phyloP scores from a whole-genome alignment of 257 asterid genomes.

The Osmanthus fragrans region DNA sequence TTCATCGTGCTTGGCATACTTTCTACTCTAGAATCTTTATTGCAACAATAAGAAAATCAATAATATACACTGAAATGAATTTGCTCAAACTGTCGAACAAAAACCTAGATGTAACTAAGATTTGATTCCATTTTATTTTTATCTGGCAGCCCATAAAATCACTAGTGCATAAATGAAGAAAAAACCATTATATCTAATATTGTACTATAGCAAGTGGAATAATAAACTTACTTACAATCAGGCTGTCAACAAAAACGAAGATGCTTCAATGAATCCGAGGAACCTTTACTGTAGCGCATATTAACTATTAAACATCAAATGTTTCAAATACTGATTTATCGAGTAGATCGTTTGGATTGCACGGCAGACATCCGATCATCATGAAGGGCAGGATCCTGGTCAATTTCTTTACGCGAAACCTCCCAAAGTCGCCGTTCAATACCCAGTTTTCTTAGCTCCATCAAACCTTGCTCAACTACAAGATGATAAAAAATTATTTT shows the following conservation, averaged over 20 bases:
- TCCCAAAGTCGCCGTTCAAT: conserved; percentile 50
- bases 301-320: conserved; percentile 7
- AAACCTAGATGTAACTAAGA: neutral
- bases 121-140: neutral
- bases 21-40: too few relatives aligned
- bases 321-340: conserved; percentile 8
- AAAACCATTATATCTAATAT: neutral
- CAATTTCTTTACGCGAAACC: conserved; percentile 46
- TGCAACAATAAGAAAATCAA: too few relatives aligned
- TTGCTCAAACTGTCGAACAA: neutral
- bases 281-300: neutral
- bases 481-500: neutral
- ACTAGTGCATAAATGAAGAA: neutral
- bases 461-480: conserved; percentile 51
- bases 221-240: conserved; percentile 18
- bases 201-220: neutral
- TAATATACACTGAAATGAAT: too few relatives aligned
- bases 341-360: conserved; percentile 13
- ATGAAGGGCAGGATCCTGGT: conserved; percentile 43
- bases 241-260: conserved; percentile 7
- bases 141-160: neutral
- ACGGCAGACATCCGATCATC: conserved; percentile 37
- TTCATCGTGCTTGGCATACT: neutral
- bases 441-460: conserved; percentile 49
- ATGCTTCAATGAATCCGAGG: neutral